Percentiles rank a stretch among this genome's conserved stretches.
These are phyloP conservation scores for Anisodus tanguticus DNA, from an alignment of 257 asterid genomes.

Conservation along the genomic window DNA sequence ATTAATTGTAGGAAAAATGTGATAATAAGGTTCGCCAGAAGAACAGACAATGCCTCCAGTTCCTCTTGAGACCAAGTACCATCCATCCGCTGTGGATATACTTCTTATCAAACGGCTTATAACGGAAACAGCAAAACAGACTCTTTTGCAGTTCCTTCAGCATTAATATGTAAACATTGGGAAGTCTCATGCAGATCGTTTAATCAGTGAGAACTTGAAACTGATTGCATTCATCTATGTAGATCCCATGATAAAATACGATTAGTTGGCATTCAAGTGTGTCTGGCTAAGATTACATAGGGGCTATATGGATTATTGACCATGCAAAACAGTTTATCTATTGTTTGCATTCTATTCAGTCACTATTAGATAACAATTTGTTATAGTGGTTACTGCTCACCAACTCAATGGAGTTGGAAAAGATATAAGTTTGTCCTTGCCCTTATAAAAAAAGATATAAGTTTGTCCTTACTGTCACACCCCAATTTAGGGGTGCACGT, in stretches of 20 bases:
- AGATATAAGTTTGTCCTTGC: background rate
- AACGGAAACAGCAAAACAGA: conserved; percentile 73
- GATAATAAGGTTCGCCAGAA: conserved; percentile 67
- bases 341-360: background rate
- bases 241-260: background rate
- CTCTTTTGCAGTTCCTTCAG: conserved; percentile 83
- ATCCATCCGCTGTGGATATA: conserved; percentile 95
- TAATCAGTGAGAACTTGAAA: conserved; percentile 60
- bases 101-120: conserved; percentile 88
- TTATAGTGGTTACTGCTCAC: background rate
- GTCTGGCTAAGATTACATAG: background rate
- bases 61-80: conserved; percentile 89
- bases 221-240: conserved; percentile 8
- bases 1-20: conserved; percentile 65
- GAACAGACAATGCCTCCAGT: conserved; percentile 93
- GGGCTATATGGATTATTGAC: background rate
- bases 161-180: conserved; percentile 87
- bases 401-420: conserved; percentile 21
- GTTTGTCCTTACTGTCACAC: background rate
- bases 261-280: background rate
- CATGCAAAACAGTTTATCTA: background rate
- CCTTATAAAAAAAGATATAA: too few species aligned
- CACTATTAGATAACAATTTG: background rate
- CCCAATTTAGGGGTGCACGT: background rate
- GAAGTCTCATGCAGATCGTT: conserved; percentile 79